A percentile compares a stretch with the other conserved stretches of the same genome.
Conservation (phyloP, 1,284 basidiomycete genomes). For the Tilletia indica region DNA sequence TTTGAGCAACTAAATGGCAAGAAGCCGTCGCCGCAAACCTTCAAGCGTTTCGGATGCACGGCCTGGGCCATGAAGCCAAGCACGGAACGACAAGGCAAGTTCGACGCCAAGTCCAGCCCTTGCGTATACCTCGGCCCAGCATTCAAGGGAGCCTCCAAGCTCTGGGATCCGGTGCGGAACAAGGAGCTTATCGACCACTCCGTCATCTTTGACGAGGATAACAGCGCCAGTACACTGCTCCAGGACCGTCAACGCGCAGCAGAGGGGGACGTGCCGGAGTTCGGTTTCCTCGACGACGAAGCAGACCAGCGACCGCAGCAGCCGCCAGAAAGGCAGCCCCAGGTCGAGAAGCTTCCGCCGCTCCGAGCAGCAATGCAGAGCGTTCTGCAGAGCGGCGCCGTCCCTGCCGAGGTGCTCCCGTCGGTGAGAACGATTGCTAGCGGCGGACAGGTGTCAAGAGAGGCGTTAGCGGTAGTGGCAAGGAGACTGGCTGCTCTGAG, state of each 20-base stretch:
- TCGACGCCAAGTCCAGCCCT: background rate
- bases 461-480: too few species aligned
- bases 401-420: too few species aligned
- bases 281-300: too few species aligned
- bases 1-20: background rate
- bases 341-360: too few species aligned
- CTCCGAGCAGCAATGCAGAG: too few species aligned
- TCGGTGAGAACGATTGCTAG: too few species aligned
- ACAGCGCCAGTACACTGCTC: background rate
- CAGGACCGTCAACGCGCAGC: background rate
- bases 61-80: background rate
- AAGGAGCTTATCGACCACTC: conserved; percentile 5
- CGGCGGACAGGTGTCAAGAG: too few species aligned
- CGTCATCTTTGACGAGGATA: background rate
- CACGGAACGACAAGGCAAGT: background rate
- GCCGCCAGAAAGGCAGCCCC: too few species aligned
- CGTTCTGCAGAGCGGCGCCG: too few species aligned
- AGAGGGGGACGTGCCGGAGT: background rate
- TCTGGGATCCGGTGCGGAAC: background rate
- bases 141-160: background rate
- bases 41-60: background rate
- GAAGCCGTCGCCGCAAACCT: background rate
- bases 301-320: too few species aligned
- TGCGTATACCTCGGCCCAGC: background rate
- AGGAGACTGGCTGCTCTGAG: too few species aligned